Evolutionary conservation across 768 basidiomycete species (phyloP).

Genomic region (Boletus subcaerulescens): DNA sequence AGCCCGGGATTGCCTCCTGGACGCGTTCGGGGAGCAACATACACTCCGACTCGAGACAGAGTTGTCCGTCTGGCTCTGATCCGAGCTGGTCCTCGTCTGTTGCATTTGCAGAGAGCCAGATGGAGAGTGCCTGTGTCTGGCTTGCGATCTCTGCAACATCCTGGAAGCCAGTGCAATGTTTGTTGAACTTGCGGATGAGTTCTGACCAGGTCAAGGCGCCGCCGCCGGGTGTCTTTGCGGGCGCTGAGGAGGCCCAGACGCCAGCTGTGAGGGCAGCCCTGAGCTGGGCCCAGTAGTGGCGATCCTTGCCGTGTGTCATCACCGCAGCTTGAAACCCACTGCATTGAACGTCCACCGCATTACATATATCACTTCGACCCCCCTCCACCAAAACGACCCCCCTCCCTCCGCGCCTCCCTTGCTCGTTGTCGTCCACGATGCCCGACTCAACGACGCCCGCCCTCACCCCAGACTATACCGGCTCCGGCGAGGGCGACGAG

Average conservation of each 20-base stretch:
- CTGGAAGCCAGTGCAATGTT: conserved; percentile 64
- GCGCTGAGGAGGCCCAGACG: conserved; percentile 60
- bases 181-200: conserved; percentile 82
- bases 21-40: conserved; percentile 50
- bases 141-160: conserved; percentile 65
- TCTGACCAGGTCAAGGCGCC: conserved; percentile 65
- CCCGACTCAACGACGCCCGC: conserved; percentile 45
- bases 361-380: conserved; percentile 9
- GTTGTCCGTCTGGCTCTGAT: conserved; percentile 34
- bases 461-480: conserved; percentile 64
- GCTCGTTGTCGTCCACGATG: conserved; percentile 22
- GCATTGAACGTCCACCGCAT: not conserved
- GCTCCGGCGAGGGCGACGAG: conserved; percentile 43
- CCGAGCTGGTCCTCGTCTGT: conserved; percentile 58
- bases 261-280: conserved; percentile 69
- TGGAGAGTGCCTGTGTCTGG: conserved; percentile 61
- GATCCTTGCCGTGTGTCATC: conserved; percentile 58
- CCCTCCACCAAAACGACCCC: conserved; percentile 3
- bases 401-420: conserved; percentile 9
- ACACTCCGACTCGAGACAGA: conserved; percentile 53
- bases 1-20: conserved; percentile 55
- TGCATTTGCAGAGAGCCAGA: conserved; percentile 50
- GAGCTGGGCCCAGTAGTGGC: conserved; percentile 77
- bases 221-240: conserved; percentile 60
- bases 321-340: not conserved